Percentiles rank a stretch among this genome's conserved stretches.
These are phyloP conservation scores for Vigna radiata DNA, from an alignment of 306 rosid species.

Conservation along the genomic window DNA sequence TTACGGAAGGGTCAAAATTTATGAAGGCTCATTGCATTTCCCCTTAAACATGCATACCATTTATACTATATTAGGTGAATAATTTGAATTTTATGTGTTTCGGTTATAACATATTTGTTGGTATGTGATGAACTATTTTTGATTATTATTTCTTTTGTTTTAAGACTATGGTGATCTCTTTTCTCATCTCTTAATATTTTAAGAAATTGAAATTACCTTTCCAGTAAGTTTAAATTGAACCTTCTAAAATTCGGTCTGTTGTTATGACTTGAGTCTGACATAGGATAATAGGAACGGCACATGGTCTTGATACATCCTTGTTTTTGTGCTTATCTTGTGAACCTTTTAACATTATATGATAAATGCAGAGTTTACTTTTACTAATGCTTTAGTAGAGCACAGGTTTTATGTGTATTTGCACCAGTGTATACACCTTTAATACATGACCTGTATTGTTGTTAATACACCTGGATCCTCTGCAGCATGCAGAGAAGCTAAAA, in stretches of 20 bases:
- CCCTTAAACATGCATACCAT: background rate
- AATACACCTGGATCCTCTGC: slow-evolving; percentile 31
- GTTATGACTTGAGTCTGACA: background rate
- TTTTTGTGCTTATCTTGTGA: background rate
- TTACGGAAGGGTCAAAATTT: background rate
- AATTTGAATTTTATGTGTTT: background rate
- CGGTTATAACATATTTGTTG: slow-evolving; percentile 14
- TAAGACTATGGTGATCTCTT: background rate
- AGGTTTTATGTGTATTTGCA: background rate
- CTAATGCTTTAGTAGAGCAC: background rate
- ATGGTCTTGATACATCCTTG: slow-evolving; percentile 9
- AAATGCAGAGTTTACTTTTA: background rate
- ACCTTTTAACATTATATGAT: background rate
- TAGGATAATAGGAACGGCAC: background rate
- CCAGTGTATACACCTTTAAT: background rate
- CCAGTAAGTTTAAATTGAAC: slow-evolving; percentile 26
- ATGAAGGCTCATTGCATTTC: background rate
- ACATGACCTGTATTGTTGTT: background rate
- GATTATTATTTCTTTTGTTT: background rate
- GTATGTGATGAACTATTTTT: background rate
- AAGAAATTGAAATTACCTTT: slow-evolving; percentile 18
- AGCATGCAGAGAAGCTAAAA: slow-evolving; percentile 80
- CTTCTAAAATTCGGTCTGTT: background rate
- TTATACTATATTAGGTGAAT: background rate
- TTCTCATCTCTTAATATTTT: slow-evolving; percentile 4